A percentile compares a stretch with the other conserved stretches of the same genome.
These are phyloP conservation scores for Suhomyces taliae DNA, from an alignment of 1,139 yeast species.

Conservation along the genomic window DNA sequence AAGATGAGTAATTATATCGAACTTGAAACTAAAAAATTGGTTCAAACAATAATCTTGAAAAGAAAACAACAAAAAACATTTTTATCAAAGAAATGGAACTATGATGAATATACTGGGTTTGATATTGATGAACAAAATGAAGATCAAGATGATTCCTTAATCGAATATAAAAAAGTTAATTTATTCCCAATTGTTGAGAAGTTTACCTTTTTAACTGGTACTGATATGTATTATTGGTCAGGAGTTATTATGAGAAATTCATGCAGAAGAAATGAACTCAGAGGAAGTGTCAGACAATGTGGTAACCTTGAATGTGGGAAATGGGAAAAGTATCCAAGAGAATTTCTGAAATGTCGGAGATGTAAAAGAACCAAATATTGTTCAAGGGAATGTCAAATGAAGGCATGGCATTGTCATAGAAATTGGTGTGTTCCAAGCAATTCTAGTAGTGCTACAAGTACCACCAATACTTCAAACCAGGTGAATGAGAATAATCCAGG, in stretches of 20 bases:
- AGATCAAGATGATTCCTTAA: slow-evolving; percentile 49
- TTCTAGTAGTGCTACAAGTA: slow-evolving; percentile 22
- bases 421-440: slow-evolving; percentile 82
- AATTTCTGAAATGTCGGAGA: slow-evolving; percentile 91
- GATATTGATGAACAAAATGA: slow-evolving; percentile 50
- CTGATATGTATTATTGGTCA: slow-evolving; percentile 93
- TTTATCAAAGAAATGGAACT: slow-evolving; percentile 44
- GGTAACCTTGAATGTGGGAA: slow-evolving; percentile 92
- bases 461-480: slow-evolving; percentile 13
- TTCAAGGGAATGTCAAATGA: slow-evolving; percentile 85
- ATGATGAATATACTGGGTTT: slow-evolving; percentile 59
- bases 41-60: slow-evolving; percentile 33
- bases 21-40: slow-evolving; percentile 34
- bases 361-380: slow-evolving; percentile 96
- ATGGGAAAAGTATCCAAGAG: slow-evolving; percentile 90
- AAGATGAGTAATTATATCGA: slow-evolving; percentile 34
- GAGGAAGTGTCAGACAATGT: slow-evolving; percentile 93
- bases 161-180: slow-evolving; percentile 60
- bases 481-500: slow-evolving; percentile 9
- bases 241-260: slow-evolving; percentile 96
- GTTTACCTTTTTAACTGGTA: slow-evolving; percentile 71
- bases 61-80: slow-evolving; percentile 34
- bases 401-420: slow-evolving; percentile 90
- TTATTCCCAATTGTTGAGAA: slow-evolving; percentile 89
- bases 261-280: slow-evolving; percentile 81